Conservation (phyloP, 2,329 filamentous ascomycete genomes). For the Diaporthe aspalathi region DNA sequence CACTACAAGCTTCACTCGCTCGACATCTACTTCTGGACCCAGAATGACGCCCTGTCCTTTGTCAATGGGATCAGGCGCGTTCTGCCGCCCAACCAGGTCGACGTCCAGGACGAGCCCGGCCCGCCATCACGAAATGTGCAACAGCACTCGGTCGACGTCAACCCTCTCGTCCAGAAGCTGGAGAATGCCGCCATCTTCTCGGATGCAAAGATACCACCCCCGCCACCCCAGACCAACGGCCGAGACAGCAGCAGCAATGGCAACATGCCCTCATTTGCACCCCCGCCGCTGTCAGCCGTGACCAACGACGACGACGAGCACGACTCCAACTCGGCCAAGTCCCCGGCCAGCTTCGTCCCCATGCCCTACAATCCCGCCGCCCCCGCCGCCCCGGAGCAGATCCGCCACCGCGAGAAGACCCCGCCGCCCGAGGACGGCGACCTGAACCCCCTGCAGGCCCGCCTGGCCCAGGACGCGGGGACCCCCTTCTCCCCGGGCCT, state of each 20-base stretch:
- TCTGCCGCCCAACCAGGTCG: constrained; percentile 69
- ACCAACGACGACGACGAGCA: constrained; percentile 47
- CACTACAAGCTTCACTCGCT: constrained; percentile 81
- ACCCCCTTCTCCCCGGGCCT: constrained; percentile 65
- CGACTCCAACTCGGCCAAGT: constrained; percentile 36
- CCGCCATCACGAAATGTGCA: constrained; percentile 54
- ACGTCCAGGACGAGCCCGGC: constrained; percentile 73
- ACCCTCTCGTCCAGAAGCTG: constrained; percentile 78
- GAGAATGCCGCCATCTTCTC: constrained; percentile 79
- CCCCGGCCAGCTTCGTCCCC: constrained; percentile 64
- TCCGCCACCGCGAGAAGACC: constrained; percentile 81
- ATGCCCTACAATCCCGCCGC: constrained; percentile 85
- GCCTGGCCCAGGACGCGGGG: constrained; percentile 66
- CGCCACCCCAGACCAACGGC: constrained; percentile 37
- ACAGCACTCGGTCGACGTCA: constrained; percentile 62
- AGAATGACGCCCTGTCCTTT: constrained; percentile 76
- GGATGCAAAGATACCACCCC: constrained; percentile 58
- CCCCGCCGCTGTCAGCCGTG: constrained; percentile 54
- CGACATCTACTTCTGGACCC: constrained; percentile 84
- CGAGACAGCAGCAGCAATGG: constrained; percentile 38
- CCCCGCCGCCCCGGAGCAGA: constrained; percentile 77
- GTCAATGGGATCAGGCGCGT: constrained; percentile 75
- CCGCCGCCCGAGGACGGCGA: constrained; percentile 78
- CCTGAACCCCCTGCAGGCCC: constrained; percentile 67
- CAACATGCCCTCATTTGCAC: constrained; percentile 51